These are phyloP conservation scores for Alternaria consortialis DNA, from an alignment of 2,329 filamentous ascomycete species.

Conservation along the genomic window DNA sequence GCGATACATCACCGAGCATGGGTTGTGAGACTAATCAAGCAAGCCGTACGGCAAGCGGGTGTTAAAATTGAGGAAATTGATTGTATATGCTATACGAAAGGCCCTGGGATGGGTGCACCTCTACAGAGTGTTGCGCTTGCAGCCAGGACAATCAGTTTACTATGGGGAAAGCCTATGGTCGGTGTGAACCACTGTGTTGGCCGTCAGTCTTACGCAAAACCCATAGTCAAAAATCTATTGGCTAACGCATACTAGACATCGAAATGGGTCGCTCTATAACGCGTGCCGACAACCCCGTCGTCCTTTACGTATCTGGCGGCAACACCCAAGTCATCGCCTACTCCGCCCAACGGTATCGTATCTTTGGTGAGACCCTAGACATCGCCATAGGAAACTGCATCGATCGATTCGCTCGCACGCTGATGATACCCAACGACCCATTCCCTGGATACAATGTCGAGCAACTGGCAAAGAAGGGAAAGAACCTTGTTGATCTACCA, in stretches of 20 bases:
- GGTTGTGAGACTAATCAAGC: conserved; percentile 82
- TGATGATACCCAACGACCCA: conserved; percentile 92
- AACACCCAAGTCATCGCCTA: conserved; percentile 99
- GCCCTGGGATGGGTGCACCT: conserved; percentile 95
- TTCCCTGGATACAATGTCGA: conserved; percentile 99
- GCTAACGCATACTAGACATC: conserved; percentile 66
- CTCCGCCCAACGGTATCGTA: conserved; percentile 91
- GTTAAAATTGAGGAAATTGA: conserved; percentile 70
- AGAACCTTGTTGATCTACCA: conserved; percentile 81
- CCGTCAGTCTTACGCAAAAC: conserved; percentile 58
- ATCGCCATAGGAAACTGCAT: conserved; percentile 98
- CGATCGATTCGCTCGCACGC: conserved; percentile 90
- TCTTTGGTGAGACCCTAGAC: conserved; percentile 97
- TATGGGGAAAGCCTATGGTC: conserved; percentile 90
- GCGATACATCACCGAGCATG: conserved; percentile 88
- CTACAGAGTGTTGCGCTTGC: conserved; percentile 86
- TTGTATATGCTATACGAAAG: conserved; percentile 95
- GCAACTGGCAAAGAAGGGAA: conserved; percentile 81
- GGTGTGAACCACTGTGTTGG: conserved; percentile 98
- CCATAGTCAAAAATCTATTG: not conserved
- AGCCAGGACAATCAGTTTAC: conserved; percentile 79
- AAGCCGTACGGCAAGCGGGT: conserved; percentile 75
- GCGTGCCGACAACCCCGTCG: conserved; percentile 87
- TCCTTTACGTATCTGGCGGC: conserved; percentile 93
- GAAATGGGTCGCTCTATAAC: conserved; percentile 98